Conservation (phyloP, 2,329 filamentous ascomycete species). For the Sclerotinia trifoliorum region DNA sequence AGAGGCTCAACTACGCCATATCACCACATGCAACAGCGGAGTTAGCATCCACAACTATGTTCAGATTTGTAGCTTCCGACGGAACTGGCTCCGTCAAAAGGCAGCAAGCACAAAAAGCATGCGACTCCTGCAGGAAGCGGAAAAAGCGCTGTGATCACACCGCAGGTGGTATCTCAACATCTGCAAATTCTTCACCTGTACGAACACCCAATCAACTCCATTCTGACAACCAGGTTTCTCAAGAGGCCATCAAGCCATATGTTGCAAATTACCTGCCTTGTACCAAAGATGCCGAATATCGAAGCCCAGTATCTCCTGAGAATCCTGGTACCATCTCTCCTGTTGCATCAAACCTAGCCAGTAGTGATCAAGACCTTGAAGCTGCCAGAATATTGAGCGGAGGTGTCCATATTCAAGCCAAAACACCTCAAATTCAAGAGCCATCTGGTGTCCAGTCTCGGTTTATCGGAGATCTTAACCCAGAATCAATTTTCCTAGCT, state of each 20-base stretch:
- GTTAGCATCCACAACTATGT: constrained; percentile 38
- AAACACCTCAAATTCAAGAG: not conserved
- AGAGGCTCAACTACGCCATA: not conserved
- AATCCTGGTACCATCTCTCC: not conserved
- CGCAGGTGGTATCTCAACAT: not conserved
- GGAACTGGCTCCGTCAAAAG: constrained; percentile 51
- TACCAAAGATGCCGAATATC: not conserved
- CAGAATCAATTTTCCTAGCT: constrained; percentile 59
- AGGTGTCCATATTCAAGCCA: constrained; percentile 13
- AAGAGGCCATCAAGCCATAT: not conserved
- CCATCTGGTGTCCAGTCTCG: constrained; percentile 37
- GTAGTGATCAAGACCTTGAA: constrained; percentile 22
- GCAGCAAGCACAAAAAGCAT: constrained; percentile 59
- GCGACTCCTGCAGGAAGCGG: constrained; percentile 50
- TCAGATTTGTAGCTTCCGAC: constrained; percentile 59
- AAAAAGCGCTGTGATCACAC: constrained; percentile 46
- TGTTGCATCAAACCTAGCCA: constrained; percentile 10
- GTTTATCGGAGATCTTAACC: constrained; percentile 59
- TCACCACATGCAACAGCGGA: not conserved
- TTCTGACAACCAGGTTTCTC: not conserved
- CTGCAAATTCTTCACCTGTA: not conserved
- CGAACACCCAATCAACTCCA: not conserved
- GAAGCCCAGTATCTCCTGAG: not conserved
- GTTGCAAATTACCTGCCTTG: not conserved
- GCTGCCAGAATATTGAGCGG: constrained; percentile 23